Evolutionary conservation across 306 rosid genomes (phyloP).

Genomic region (Prunus mongolica): DNA sequence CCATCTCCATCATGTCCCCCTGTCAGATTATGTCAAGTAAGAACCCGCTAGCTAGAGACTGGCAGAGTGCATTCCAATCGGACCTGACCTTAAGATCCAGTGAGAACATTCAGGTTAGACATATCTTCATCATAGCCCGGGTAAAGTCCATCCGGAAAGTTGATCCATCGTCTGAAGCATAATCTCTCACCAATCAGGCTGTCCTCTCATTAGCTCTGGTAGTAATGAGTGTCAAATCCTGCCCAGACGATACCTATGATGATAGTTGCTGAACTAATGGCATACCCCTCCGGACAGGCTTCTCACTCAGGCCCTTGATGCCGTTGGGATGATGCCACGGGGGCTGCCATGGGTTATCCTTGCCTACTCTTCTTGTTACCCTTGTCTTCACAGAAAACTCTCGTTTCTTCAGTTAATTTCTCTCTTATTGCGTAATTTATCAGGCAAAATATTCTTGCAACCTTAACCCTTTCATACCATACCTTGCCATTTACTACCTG

Average conservation of each 20-base stretch:
- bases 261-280: conserved; percentile 22
- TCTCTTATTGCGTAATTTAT: not conserved
- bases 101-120: conserved; percentile 45
- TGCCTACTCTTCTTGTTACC: not conserved
- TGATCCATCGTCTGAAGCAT: conserved; percentile 71
- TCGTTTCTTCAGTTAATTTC: not conserved
- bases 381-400: conserved; percentile 37
- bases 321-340: not conserved
- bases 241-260: conserved; percentile 47
- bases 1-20: too few relatives aligned
- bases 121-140: conserved; percentile 56
- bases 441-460: conserved; percentile 51
- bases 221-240: conserved; percentile 60
- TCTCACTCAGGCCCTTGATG: not conserved
- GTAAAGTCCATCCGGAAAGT: conserved; percentile 74
- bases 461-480: conserved; percentile 49
- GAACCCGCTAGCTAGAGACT: not conserved
- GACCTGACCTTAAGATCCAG: conserved; percentile 37
- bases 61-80: conserved; percentile 30
- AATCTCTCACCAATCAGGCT: conserved; percentile 53
- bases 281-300: not conserved
- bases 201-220: conserved; percentile 45
- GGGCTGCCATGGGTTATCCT: too few relatives aligned
- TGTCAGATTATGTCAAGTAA: too few relatives aligned
- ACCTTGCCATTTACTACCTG: conserved; percentile 68